Conservation (phyloP, 2,329 filamentous ascomycete species). For the Metarhizium album region DNA sequence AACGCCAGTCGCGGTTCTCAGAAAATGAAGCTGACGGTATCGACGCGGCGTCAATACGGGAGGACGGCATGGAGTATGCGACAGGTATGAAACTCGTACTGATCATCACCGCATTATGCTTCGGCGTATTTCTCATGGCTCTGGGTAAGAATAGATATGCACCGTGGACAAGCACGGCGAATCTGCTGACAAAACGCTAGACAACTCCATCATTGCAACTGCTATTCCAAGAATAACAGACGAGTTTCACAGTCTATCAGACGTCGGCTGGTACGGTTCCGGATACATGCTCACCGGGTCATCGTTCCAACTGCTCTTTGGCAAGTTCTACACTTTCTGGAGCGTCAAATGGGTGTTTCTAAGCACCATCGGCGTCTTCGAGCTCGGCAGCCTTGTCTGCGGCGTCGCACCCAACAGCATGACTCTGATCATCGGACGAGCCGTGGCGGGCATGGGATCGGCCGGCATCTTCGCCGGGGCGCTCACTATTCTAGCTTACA, state of each 20-base stretch:
- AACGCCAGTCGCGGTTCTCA: background rate
- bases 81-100: background rate
- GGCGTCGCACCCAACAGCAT: slow-evolving; percentile 27
- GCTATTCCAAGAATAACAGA: slow-evolving; percentile 33
- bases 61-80: background rate
- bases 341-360: slow-evolving; percentile 31
- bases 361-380: slow-evolving; percentile 27
- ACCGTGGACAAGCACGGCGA: no score
- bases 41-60: background rate
- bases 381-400: slow-evolving; percentile 32
- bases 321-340: slow-evolving; percentile 35
- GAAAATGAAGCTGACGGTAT: background rate
- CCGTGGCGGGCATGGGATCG: slow-evolving; percentile 31
- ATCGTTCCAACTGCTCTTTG: slow-evolving; percentile 28
- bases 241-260: slow-evolving; percentile 30
- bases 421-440: slow-evolving; percentile 34
- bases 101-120: slow-evolving; percentile 26
- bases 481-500: slow-evolving; percentile 32
- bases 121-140: slow-evolving; percentile 31
- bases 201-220: slow-evolving; percentile 31
- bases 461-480: slow-evolving; percentile 32
- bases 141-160: slow-evolving; percentile 15
- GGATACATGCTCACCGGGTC: slow-evolving; percentile 31
- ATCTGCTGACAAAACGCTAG: background rate
- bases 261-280: slow-evolving; percentile 40